Base-by-base conservation (phyloP, 23 red algal genomes). In the Gracilariopsis chorda region DNA sequence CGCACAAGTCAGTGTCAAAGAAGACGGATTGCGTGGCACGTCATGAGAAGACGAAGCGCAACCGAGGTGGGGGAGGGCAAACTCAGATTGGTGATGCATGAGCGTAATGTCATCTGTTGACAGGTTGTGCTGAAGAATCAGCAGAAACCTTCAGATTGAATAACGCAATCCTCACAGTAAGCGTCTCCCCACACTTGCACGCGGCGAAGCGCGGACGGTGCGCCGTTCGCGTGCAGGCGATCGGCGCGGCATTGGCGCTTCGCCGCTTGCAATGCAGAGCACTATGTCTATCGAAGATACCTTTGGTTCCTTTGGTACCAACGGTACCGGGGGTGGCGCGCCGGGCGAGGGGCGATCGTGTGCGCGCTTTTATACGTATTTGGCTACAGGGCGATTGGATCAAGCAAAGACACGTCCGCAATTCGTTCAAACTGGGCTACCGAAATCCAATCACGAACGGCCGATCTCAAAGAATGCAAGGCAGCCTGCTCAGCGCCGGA, bases 81-180 rank as follows among this genome's bases (percentile, higher is more conserved):
- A 81, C 56, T 41, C 56, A 60, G 51, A 43, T 57, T 81, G 77
- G 77, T 53, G 46, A 43, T 57, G 51, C 51, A 60, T 57, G 48
- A 60, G 32, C 34, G 10, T 19, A 30, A 30, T 17, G 58, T 30
- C 17, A 11, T 30, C 27, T 30, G 16, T 29, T 9, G 58, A 63
- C 25, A 19, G 25, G 34, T 9, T 29, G 7, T 23, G 11, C 7
- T 30, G 10, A 9, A 29, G 27, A 30, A 11, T 17, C 34, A 30
- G 34, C 27, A 63, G 34, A 30, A 63, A 0, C 58, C 16, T 19
- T 14, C 58, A 23, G 17, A 29, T 17, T 9, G 27, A 23, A 30
- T 13, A 21, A 70, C 63, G 63, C 63, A 70, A 70, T 70, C 63
- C 39, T 70, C 63, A 70, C 63, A 70, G 63, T 70, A 39, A 42